A percentile compares a stretch with the other conserved stretches of the same genome.
Evolutionary conservation across 2,329 filamentous ascomycete genomes (phyloP).

Genomic region (Fusarium transvaalense): DNA sequence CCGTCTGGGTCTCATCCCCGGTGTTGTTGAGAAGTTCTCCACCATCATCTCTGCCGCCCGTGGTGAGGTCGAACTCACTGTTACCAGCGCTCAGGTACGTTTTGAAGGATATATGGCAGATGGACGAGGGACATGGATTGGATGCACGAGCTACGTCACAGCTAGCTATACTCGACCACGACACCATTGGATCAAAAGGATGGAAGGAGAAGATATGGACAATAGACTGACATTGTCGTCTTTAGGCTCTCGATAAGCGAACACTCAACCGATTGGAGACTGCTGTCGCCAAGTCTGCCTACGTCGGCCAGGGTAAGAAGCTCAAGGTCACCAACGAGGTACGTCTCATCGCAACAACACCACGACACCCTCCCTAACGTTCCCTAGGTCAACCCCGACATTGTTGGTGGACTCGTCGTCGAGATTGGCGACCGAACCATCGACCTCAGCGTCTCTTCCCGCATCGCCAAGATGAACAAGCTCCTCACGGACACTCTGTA

Average conservation of each 20-base stretch:
- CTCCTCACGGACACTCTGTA: constrained; percentile 96
- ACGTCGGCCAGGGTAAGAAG: constrained; percentile 93
- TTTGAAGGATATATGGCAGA: constrained; percentile 6
- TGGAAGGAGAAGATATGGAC: constrained; percentile 2
- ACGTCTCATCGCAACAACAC: constrained; percentile 47
- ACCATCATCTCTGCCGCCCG: constrained; percentile 88
- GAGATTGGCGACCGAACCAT: constrained; percentile 98
- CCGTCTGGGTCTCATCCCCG: constrained; percentile 84
- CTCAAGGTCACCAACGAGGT: constrained; percentile 96
- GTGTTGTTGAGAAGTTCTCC: constrained; percentile 87
- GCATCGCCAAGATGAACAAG: constrained; percentile 99
- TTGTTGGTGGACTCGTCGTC: constrained; percentile 92
- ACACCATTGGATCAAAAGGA: constrained; percentile 17
- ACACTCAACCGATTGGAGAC: constrained; percentile 87
- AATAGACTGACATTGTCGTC: constrained; percentile 36
- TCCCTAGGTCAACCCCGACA: constrained; percentile 87
- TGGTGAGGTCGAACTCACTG: constrained; percentile 92
- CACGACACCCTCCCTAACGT: constrained; percentile 21
- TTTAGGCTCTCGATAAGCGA: constrained; percentile 85
- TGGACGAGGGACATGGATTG: constrained; percentile 7
- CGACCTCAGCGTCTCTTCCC: constrained; percentile 93
- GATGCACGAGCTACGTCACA: constrained; percentile 30
- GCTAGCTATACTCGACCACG: not conserved
- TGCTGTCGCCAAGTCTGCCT: constrained; percentile 89
- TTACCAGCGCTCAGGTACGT: constrained; percentile 89